A percentile compares a stretch with the other conserved stretches of the same genome.
phyloP scores from a whole-genome alignment of 352 stramenopile species.

The Phytophthora boehmeriae region DNA sequence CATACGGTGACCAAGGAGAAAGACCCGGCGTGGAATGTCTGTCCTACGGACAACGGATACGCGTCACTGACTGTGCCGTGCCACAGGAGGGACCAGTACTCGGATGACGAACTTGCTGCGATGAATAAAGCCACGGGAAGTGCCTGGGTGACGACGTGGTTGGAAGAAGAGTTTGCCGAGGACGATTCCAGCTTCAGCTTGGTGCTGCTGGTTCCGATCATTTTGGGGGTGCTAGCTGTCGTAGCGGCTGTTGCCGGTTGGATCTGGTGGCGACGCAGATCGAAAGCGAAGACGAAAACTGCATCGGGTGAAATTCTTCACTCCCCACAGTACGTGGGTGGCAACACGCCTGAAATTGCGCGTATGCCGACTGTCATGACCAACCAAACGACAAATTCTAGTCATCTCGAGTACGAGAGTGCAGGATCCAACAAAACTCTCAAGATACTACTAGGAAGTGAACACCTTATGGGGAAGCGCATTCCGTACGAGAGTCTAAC shows the following conservation, averaged over 20 bases:
- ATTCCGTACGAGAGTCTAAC: slow-evolving; percentile 24
- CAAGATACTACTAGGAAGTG: slow-evolving; percentile 23
- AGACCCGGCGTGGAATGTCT: slow-evolving; percentile 15
- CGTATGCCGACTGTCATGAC: slow-evolving; percentile 8
- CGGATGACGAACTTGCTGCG: slow-evolving; percentile 10
- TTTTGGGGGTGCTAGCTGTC: slow-evolving; percentile 16
- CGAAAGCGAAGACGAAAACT: slow-evolving; percentile 11
- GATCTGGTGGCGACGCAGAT: slow-evolving; percentile 16
- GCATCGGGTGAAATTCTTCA: slow-evolving; percentile 1
- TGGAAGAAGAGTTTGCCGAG: slow-evolving; percentile 19
- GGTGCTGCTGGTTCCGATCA: slow-evolving; percentile 13
- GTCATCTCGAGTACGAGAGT: slow-evolving; percentile 33
- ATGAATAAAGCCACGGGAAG: slow-evolving; percentile 14
- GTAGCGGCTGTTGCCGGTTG: slow-evolving; percentile 9
- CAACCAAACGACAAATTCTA: slow-evolving; percentile 11
- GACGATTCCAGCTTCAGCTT: slow-evolving; percentile 8
- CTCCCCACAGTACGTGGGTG: slow-evolving; percentile 17
- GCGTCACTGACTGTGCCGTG: slow-evolving; percentile 25
- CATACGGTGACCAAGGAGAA: slow-evolving; percentile 16
- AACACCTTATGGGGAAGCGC: slow-evolving; percentile 24
- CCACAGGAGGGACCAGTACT: slow-evolving; percentile 4
- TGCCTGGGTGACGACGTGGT: slow-evolving; percentile 20
- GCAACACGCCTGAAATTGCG: slow-evolving; percentile 12
- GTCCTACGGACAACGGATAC: slow-evolving; percentile 10
- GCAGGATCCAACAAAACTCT: slow-evolving; percentile 30